These are phyloP conservation scores for Linnemannia elongata DNA, from an alignment of 192 early-diverging fungal genomes.

Conservation along the genomic window DNA sequence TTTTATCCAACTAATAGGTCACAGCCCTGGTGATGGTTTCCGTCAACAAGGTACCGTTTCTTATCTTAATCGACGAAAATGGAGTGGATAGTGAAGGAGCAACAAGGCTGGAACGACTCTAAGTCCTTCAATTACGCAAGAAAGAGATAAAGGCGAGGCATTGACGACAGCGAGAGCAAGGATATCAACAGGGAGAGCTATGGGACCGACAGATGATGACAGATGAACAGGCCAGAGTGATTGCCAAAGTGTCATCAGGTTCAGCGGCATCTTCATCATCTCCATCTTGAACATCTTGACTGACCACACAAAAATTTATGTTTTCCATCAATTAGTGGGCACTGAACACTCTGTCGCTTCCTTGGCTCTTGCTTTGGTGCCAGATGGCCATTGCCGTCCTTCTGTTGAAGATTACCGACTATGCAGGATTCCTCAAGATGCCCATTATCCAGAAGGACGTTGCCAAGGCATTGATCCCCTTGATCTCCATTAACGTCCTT, in stretches of 20 bases:
- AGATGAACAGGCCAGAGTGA: not conserved
- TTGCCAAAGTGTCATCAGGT: not conserved
- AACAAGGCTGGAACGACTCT: not conserved
- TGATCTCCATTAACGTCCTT: constrained; percentile 69
- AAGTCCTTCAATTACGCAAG: not conserved
- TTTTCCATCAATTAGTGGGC: constrained; percentile 55
- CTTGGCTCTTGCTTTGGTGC: constrained; percentile 67
- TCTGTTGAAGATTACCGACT: constrained; percentile 48
- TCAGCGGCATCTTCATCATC: not conserved
- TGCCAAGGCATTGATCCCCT: constrained; percentile 50
- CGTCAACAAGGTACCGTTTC: constrained; percentile 58
- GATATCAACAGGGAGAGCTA: too few species aligned
- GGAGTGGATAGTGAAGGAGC: not conserved
- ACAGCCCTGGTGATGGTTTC: constrained; percentile 58
- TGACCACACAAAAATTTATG: not conserved
- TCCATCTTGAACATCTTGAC: not conserved
- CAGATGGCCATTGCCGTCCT: constrained; percentile 68
- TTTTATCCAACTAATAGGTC: constrained; percentile 7
- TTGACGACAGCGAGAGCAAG: not conserved
- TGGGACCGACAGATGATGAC: not conserved
- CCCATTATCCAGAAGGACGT: constrained; percentile 55
- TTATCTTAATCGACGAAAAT: too few species aligned
- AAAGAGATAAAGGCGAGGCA: not conserved
- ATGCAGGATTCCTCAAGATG: constrained; percentile 54
- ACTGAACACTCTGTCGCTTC: constrained; percentile 61